Base-by-base conservation (phyloP, 306 rosid species). In the Glycine soja region DNA sequence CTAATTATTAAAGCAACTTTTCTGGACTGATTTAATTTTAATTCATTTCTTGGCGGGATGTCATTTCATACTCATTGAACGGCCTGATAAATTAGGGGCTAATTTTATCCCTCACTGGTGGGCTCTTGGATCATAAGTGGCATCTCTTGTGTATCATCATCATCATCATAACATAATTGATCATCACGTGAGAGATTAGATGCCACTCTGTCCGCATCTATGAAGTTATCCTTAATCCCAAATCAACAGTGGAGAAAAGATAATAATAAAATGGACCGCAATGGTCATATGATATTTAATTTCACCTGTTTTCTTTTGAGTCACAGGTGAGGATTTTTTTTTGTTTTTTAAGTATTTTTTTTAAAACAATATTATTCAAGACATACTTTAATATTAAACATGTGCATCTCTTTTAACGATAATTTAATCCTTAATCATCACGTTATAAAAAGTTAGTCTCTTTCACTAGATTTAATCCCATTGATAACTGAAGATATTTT, bases 111-210 rank as follows among this genome's bases (percentile, higher is more conserved):
- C 52, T 1, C 3, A 5, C 36, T 18, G 54, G 54, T 47, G 81
- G 77, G 76, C 54, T 63, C 73, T 10, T 32, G 8, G 36, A 50
- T 52, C 42, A 2, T 77, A 59, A 75, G 65, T 59, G 78, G 58
- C 16, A 47, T 63, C 57, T 58, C 69, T 76, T 75, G 7, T 82
- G 63, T 46, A 74, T 51, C 12, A 58, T 82, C 57, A 14, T 67
- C 50, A 56, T 77, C 57, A 14, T 67, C 50, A 56, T 77, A 78
- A 3, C 78, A 57, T 84, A 74, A 79, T 74, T 84, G 78, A 79
- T 68, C 11, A 76, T 76, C 59, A 76, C 64, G 56, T 38, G 58
- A 59, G 81, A 58, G 66, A 82, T 82, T 76, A 69, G 74, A 74
- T 82, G 82, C 70, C 81, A 24, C 65, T 34, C 54, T 78, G 75